Conservation (phyloP, 2,329 filamentous ascomycete genomes). For the Aspergillus latus region DNA sequence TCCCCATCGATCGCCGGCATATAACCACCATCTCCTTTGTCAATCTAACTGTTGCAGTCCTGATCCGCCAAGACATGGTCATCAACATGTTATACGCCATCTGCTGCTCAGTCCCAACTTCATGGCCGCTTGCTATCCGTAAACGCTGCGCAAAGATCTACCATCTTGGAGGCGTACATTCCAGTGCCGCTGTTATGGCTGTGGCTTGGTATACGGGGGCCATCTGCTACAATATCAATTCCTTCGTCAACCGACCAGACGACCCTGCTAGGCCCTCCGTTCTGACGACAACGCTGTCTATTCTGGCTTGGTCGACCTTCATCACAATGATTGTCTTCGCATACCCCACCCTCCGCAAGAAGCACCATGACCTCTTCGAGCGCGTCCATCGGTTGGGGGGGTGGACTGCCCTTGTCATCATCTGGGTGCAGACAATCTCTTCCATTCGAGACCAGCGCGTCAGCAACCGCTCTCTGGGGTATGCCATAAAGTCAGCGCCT, state of each 20-base stretch:
- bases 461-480: not conserved
- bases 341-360: constrained; percentile 26
- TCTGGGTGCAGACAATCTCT: constrained; percentile 17
- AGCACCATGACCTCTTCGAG: constrained; percentile 40
- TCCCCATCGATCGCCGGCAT: not conserved
- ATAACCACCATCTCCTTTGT: constrained; percentile 29
- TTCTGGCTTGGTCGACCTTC: constrained; percentile 31
- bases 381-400: constrained; percentile 39
- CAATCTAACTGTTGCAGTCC: constrained; percentile 36
- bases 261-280: not conserved
- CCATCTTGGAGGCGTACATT: constrained; percentile 43
- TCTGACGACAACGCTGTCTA: constrained; percentile 8
- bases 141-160: constrained; percentile 42
- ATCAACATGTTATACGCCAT: constrained; percentile 41
- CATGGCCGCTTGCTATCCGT: constrained; percentile 36
- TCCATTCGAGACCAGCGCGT: constrained; percentile 8
- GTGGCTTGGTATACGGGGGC: constrained; percentile 43
- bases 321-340: constrained; percentile 14
- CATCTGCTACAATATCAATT: constrained; percentile 12
- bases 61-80: constrained; percentile 43
- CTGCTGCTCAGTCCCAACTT: constrained; percentile 33
- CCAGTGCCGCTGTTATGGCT: constrained; percentile 37
- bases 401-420: constrained; percentile 29
- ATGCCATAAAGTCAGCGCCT: constrained; percentile 3
- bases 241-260: not conserved